Base-by-base conservation (phyloP, 2,329 filamentous ascomycete species). In the Penicillium hordei region DNA sequence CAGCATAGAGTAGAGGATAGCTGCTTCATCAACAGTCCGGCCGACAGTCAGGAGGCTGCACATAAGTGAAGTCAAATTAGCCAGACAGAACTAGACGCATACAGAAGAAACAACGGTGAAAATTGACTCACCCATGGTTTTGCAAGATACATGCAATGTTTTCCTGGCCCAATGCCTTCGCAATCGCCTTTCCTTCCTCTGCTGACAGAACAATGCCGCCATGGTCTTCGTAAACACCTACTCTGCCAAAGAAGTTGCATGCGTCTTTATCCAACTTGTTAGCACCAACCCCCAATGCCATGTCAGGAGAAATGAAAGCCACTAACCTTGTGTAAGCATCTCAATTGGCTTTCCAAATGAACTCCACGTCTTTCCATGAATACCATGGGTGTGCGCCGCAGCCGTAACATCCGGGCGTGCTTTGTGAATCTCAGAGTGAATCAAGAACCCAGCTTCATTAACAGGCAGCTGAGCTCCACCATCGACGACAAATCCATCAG, bases 281-380 rank as follows among this genome's bases (percentile, higher is more conserved):
- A 55, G 38, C 36, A 23, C 23, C n/a, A 43, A 31, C 8, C 12
- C n/a, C 4, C 13, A 17, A 17, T 48, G 1, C 2, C 5, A 48
- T 3, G 0, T 10, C 13, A 27, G 21, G 4, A 12, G 15, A 21
- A 54, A 33, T 6, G n/a, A 9, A 49, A 2, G 25, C 10, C 4
- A 46, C 61, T 23, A 17, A 86, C 86, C 84, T 70, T 86, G 84
- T 0, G 83, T 83, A 46, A 83, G 80, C 66, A 82, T 85, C 58
- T 86, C 83, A 45, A 86, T 76, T 7, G 78, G 78, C 58, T 82
- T 82, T 8, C 86, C 86, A 23, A 88, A 80, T 0, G 84, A 75
- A 65, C 83, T 85, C 75, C 89, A 88, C 12, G 86, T 81, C 49
- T 83, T 82, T 4, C 84, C 84, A 64, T 85, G 81, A 48, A 86